Conservation (phyloP, 108 stramenopile species). For the Cyclotella baltica region DNA sequence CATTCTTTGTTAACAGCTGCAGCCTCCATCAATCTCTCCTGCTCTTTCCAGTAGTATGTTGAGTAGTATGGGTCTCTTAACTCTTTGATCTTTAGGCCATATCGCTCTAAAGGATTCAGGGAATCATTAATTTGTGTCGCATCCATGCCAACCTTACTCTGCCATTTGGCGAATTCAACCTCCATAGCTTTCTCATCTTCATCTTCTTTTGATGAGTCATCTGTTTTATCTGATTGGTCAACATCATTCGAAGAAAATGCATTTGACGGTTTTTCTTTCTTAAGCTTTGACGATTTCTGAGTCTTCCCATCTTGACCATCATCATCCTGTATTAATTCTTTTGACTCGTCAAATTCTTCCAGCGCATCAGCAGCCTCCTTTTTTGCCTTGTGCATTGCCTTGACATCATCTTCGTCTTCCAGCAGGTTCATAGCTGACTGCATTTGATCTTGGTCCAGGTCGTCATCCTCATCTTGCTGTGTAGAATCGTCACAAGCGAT, state of each 20-base stretch:
- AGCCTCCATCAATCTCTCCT: constrained; percentile 51
- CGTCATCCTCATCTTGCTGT: constrained; percentile 22
- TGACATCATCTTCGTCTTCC: constrained; percentile 93
- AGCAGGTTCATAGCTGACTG: constrained; percentile 90
- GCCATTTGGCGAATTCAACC: constrained; percentile 94
- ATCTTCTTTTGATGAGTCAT: constrained; percentile 40
- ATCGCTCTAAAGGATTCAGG: constrained; percentile 78
- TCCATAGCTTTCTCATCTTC: constrained; percentile 70
- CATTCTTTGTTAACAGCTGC: constrained; percentile 61
- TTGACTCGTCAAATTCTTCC: constrained; percentile 88
- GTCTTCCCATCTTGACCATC: constrained; percentile 18
- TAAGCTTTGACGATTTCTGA: constrained; percentile 29
- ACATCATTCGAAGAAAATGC: constrained; percentile 16
- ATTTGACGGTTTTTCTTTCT: constrained; percentile 34
- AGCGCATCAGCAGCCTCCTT: constrained; percentile 85
- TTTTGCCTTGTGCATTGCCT: constrained; percentile 74
- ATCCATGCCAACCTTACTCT: constrained; percentile 87
- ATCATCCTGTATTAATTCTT: constrained; percentile 61
- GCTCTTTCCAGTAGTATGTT: constrained; percentile 65
- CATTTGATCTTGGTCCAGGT: constrained; percentile 81
- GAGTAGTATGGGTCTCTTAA: constrained; percentile 84
- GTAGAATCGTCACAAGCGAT: constrained; percentile 8
- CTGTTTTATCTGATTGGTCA: constrained; percentile 9
- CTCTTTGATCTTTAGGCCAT: constrained; percentile 75
- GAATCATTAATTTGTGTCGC: constrained; percentile 75